Evolutionary conservation across 805 yeast genomes (phyloP), one percentile per base, ranked within the genome.

Genomic region (Candida tammaniensis): DNA sequence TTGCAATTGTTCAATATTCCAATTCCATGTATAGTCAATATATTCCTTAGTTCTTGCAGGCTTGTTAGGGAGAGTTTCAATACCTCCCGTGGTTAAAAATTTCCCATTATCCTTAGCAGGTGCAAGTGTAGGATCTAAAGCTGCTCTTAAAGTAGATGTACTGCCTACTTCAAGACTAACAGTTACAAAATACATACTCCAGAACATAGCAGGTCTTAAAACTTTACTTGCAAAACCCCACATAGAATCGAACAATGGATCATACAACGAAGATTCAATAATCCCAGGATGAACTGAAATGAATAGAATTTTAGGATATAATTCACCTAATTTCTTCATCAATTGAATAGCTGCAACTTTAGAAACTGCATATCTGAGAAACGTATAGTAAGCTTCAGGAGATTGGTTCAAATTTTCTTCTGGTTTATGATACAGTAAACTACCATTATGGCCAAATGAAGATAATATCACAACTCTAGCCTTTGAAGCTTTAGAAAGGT

Each of bases 231-330:
- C 11, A 3, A 26, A 26, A 3, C 34, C 33, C 6, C 38, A 16
- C 4, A 22, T 12, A 6, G 38, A 30, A 9, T 18, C 30, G 19
- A 38, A 40, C 4, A 24, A 4, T 38, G 52, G 40, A 32, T 50
- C 49, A 43, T 57, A 64, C 17, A 65, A 50, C 19, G 45, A 59
- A 2, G 71, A 62, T 5, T 51, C 57, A 12, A 60, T 38, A 30
- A 65, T 49, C 1, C 72, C 72, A 1, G 72, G 71, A 33, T 66
- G 72, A 2, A 61, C 57, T 0, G 70, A 42, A n/a, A 60, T 38
- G 5, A 52, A 46, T 18, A 61, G 42, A 8, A 64, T 55, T n/a
- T 55, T 45, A 4, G 67, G 67, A 36, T 55, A 40, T 17, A 44
- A 40, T 18, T 41, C 32, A 11, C 59, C 59, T 11, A 64, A 45